Conservation (phyloP, 495 filamentous ascomycete species). For the Alectoria sarmentosa region DNA sequence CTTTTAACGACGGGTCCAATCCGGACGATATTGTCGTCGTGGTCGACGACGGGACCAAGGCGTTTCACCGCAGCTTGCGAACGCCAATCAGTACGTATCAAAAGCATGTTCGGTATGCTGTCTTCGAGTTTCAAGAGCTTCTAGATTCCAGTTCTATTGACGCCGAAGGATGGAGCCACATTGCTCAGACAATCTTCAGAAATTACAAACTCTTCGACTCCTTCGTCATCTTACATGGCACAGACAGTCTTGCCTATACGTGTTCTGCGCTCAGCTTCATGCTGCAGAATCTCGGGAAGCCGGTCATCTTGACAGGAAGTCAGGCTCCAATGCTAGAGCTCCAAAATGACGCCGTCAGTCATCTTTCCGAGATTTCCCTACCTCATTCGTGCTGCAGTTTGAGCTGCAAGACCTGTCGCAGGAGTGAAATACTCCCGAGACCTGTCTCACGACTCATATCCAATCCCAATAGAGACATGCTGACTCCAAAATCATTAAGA, state of each 20-base stretch:
- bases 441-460: no score
- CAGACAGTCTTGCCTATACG: constrained; percentile 87
- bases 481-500: constrained; percentile 24
- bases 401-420: no score
- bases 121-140: constrained; percentile 78
- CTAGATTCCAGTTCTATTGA: constrained; percentile 92
- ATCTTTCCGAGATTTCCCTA: not conserved
- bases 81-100: constrained; percentile 79
- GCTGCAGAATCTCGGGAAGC: constrained; percentile 86
- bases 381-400: no score
- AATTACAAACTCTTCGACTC: constrained; percentile 93
- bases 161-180: constrained; percentile 82
- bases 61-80: constrained; percentile 53
- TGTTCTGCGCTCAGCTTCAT: constrained; percentile 92
- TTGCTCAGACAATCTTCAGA: constrained; percentile 57
- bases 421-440: no score
- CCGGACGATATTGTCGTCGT: constrained; percentile 48
- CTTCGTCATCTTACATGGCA: constrained; percentile 95
- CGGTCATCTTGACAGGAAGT: constrained; percentile 83
- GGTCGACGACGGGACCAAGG: constrained; percentile 40
- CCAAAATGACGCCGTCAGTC: constrained; percentile 66
- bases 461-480: not conserved
- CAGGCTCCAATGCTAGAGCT: constrained; percentile 90
- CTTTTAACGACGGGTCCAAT: constrained; percentile 81
- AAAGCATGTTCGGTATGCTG: constrained; percentile 74